Evolutionary conservation across 345 rosid species (phyloP), one percentile per base, ranked within the genome.

Genomic region (Rhizophora mangle): DNA sequence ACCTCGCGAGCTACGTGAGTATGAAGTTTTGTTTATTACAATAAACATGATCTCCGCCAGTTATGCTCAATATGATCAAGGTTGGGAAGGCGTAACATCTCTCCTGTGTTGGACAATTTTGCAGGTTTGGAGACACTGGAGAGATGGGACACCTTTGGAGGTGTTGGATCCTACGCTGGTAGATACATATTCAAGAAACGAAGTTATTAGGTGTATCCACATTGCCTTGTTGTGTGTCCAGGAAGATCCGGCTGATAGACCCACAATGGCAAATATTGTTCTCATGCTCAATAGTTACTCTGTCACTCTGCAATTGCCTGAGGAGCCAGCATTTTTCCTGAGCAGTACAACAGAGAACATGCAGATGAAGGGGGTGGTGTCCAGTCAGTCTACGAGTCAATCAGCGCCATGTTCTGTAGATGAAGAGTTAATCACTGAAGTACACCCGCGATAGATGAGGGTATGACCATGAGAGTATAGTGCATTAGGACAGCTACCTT

Each of bases 101-200:
- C 82, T 37, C 15, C 31, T 36, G 18, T 7, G 15, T 29, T 19
- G 21, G 13, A 2, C 51, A 29, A 64, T 60, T 22, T 18, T 60
- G 34, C 62, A 78, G 81, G 74, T 72, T n/a, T 81, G 81, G 84
- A 64, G 39, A 37, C 49, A 27, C 22, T 81, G 81, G 79, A 77
- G 37, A 5, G 16, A 34, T 24, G 76, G 79, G 24, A 24, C 24
- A 24, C 24, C 24, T 24, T 24, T 24, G 24, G 24, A 24, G 24
- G 24, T 24, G 24, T 24, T 24, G 24, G 24, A 24, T 24, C 24
- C 24, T 24, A 24, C 24, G 0, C 24, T 24, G 24, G 24, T 1
- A 24, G 24, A 24, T 24, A 24, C 24, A 24, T 24, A 24, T 24
- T 24, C 24, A 24, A 24, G 24, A 24, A 24, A 24, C 24, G 24